Base-by-base conservation (phyloP, 306 rosid species). In the Biancaea sappan region DNA sequence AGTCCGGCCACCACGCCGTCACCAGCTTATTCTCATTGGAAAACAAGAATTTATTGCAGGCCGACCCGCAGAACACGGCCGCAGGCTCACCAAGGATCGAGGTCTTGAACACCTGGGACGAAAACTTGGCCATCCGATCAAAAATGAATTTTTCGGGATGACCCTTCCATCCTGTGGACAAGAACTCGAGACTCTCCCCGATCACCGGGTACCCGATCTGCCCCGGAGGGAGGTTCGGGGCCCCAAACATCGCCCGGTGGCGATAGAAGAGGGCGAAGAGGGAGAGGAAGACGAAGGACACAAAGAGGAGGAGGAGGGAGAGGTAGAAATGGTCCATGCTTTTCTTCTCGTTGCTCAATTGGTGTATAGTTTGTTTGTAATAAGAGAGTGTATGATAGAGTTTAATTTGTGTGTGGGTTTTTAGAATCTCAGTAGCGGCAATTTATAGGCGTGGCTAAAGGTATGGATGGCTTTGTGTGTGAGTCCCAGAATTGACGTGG, bases 91-190 rank as follows among this genome's bases (percentile, higher is more conserved):
- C 92, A 0, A 94, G 14, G 2, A 94, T 69, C 3, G 89, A 90
- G 5, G 97, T 94, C 57, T 88, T 92, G 84, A 94, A 92, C 1
- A 94, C 11, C 0, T 85, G 69, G 0, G 96, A 79, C 0, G 89
- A 79, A 82, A 53, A 87, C 57, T 71, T 84, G 6, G 41, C 13
- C 80, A 90, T 87, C 5, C 99, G 91, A 69, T 94, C 99, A 64
- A 92, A 92, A 21, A 94, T 88, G 89, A 94, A 94, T 74, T 92
- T 94, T 68, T 94, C 97, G 0, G 99, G 97, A 1, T 88, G 83
- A 0, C 99, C 99, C 22, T 76, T 88, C 93, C 97, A 86, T 32
- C 97, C 99, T 0, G 88, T 40, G 18, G 96, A 81, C 4, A 94
- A 41, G 61, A 92, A 94, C 83, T 87, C 86, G 0, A 88, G 67